Base-by-base conservation (phyloP, 1,284 basidiomycete genomes). In the Schizopora paradoxa region DNA sequence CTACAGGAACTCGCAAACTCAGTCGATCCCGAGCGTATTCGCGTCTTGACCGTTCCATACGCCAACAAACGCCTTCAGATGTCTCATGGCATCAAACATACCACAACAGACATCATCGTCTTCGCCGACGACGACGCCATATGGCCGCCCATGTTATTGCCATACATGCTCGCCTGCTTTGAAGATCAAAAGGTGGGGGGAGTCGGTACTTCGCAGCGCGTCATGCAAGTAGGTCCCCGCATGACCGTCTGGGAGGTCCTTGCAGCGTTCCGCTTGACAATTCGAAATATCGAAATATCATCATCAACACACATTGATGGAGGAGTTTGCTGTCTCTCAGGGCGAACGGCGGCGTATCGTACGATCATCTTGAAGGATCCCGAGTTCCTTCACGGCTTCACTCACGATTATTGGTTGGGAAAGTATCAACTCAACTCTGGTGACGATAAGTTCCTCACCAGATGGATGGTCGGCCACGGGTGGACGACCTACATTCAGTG, bases 191-290 rank as follows among this genome's bases (percentile, higher is more conserved):
- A 87, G 61, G 76, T 94, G 37, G 91, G 91, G 28, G 91, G 91
- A 41, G 91, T 94, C 6, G 91, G 91, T 22, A 94, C 91, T 1
- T 83, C 82, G 34, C 91, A 94, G 68, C 79, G 89, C 33, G 91
- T 95, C 14, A 84, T 92, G 65, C 77, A 90, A 6, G 74, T 77
- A 23, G 88, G 89, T 1, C 62, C 75, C 19, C 66, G 66, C 43
- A 87, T 93, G 86, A 93, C 91, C 0, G 83, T 94, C 6, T 94
- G 91, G 91, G 91, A 94, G 66, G 85, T 91, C 26, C 78, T 94
- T 37, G 91, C 91, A 21, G 91, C 91, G 3, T 93, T 94, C 69
- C 82, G 91, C 41, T 75, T 94, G 40, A 85, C 87, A 13, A 94
- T 94, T 59, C 82, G 91, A 16, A 95, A 94, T 65, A 90, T 94